Conservation (phyloP, 2,329 filamentous ascomycete species). For the Alternaria alternata region DNA sequence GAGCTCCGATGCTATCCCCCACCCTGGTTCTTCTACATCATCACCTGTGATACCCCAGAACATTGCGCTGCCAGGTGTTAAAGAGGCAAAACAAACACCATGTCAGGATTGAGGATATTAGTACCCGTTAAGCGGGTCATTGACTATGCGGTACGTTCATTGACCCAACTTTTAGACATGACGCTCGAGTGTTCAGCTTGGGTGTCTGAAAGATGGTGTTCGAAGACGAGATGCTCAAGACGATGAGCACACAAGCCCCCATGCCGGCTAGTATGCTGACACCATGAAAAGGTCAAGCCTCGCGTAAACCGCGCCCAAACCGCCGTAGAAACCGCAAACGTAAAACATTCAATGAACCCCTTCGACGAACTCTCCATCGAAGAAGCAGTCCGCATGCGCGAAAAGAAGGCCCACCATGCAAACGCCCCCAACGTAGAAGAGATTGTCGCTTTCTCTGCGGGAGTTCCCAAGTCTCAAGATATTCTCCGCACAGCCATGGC, state of each 20-base stretch:
- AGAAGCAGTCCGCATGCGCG: conserved; percentile 92
- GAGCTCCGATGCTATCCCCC: conserved; percentile 21
- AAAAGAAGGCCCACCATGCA: conserved; percentile 67
- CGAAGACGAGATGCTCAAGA: neutral
- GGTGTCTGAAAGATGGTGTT: neutral
- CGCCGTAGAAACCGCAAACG: conserved; percentile 87
- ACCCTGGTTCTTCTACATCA: conserved; percentile 19
- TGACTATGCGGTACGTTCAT: conserved; percentile 62
- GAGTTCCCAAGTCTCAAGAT: conserved; percentile 86
- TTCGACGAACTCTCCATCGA: conserved; percentile 99
- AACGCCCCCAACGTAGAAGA: conserved; percentile 70
- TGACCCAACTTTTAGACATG: neutral
- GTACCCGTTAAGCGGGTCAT: conserved; percentile 66
- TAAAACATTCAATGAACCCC: conserved; percentile 98
- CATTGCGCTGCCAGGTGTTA: conserved; percentile 3
- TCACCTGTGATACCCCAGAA: conserved; percentile 2
- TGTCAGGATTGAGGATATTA: conserved; percentile 62
- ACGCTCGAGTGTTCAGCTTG: neutral
- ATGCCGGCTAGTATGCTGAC: neutral
- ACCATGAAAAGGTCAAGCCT: conserved; percentile 66
- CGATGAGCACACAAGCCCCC: neutral
- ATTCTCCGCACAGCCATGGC: conserved; percentile 96
- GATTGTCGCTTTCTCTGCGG: conserved; percentile 88
- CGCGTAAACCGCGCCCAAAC: conserved; percentile 77
- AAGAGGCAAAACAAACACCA: conserved; percentile 24